phyloP scores from a whole-genome alignment of 208 protist species.

The Lotmaria passim region DNA sequence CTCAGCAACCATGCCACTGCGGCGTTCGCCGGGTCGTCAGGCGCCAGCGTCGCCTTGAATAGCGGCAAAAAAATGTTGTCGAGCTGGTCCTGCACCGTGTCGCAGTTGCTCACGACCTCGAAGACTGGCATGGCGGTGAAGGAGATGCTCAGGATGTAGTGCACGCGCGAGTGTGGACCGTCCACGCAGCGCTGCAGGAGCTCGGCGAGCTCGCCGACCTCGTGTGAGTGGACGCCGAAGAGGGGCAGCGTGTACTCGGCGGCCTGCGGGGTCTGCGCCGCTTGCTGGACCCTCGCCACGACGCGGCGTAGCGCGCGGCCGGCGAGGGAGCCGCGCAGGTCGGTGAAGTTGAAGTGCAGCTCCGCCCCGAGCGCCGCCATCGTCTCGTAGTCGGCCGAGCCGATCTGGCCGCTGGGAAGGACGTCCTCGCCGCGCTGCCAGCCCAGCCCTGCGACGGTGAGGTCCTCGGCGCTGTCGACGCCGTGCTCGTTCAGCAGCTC shows the following conservation, averaged over 20 bases:
- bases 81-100: constrained; percentile 95
- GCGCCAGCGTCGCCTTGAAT: constrained; percentile 95
- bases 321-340: constrained; percentile 59
- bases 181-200: constrained; percentile 54
- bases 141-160: constrained; percentile 95
- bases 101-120: constrained; percentile 45
- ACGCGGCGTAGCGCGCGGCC: constrained; percentile 57
- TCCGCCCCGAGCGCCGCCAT: constrained; percentile 63
- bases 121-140: constrained; percentile 70
- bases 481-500: constrained; percentile 75
- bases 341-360: constrained; percentile 83
- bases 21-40: constrained; percentile 78
- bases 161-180: constrained; percentile 80
- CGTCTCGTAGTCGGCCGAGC: constrained; percentile 43
- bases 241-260: constrained; percentile 87
- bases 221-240: constrained; percentile 67
- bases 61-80: constrained; percentile 97
- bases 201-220: constrained; percentile 70
- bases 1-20: constrained; percentile 90
- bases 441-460: constrained; percentile 86
- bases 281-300: constrained; percentile 61
- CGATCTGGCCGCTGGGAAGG: constrained; percentile 16
- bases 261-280: constrained; percentile 53
- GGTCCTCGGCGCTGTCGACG: constrained; percentile 55
- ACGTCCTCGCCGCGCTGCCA: constrained; percentile 66